A percentile compares a stretch with the other conserved stretches of the same genome.
Conservation (phyloP, 495 filamentous ascomycete species). For the Beverwykella pulmonaria region DNA sequence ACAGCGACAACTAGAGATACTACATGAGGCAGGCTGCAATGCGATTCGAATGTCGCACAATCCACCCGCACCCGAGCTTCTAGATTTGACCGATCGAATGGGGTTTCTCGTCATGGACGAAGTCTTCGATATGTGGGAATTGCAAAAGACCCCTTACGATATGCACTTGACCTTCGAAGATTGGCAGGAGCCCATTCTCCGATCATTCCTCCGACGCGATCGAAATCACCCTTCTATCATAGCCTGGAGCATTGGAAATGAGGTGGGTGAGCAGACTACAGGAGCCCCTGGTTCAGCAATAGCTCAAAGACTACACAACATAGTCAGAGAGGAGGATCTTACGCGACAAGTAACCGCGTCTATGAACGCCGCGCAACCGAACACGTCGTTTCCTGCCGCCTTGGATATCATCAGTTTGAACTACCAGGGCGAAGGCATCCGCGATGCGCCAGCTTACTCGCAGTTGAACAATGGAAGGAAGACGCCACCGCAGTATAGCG, state of each 20-base stretch:
- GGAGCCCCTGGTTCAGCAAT: constrained; percentile 34
- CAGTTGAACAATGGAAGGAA: constrained; percentile 31
- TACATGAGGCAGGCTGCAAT: constrained; percentile 54
- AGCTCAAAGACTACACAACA: constrained; percentile 42
- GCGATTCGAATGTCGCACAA: constrained; percentile 53
- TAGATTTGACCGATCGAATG: constrained; percentile 17
- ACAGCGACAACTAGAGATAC: constrained; percentile 50
- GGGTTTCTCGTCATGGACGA: constrained; percentile 23
- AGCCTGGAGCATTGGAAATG: constrained; percentile 55
- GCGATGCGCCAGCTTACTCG: background rate
- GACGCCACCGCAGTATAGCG: constrained; percentile 49
- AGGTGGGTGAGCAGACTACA: constrained; percentile 49
- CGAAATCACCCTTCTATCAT: constrained; percentile 57
- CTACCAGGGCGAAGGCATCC: constrained; percentile 54
- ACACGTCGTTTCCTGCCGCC: constrained; percentile 42
- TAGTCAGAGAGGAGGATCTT: constrained; percentile 48
- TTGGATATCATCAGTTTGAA: constrained; percentile 53
- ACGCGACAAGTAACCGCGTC: constrained; percentile 48
- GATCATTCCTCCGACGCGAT: constrained; percentile 52
- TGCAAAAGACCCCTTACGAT: constrained; percentile 49
- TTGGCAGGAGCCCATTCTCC: constrained; percentile 54
- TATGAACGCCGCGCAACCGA: constrained; percentile 48
- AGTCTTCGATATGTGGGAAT: constrained; percentile 52
- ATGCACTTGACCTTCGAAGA: constrained; percentile 52
- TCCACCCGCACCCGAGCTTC: constrained; percentile 19